Percentiles rank a stretch among this genome's conserved stretches.
These are phyloP conservation scores for Mediolabrus comicus DNA, from an alignment of 108 stramenopile species.

Conservation along the genomic window DNA sequence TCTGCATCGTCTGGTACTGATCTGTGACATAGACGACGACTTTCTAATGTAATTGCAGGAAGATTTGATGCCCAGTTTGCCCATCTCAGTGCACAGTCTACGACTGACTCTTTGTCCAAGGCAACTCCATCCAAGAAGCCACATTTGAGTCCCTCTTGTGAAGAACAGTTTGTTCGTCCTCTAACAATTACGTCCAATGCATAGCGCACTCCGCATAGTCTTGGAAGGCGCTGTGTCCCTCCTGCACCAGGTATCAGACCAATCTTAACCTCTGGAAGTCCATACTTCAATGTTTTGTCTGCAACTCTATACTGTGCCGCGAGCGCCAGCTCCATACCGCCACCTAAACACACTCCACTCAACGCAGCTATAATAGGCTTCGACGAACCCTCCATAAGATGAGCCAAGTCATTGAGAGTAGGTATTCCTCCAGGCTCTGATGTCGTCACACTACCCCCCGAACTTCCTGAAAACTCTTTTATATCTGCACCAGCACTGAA, in stretches of 20 bases:
- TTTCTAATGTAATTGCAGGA: conserved; percentile 41
- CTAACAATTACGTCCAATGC: conserved; percentile 87
- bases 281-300: conserved; percentile 58
- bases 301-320: conserved; percentile 91
- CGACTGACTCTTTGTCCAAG: conserved; percentile 22
- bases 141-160: conserved; percentile 49
- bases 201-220: conserved; percentile 72
- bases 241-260: conserved; percentile 97
- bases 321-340: conserved; percentile 94
- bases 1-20: conserved; percentile 42
- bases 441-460: conserved; percentile 13
- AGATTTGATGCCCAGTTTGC: conserved; percentile 54
- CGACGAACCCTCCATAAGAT: conserved; percentile 62
- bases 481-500: conserved; percentile 99
- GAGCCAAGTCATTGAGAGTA: conserved; percentile 63
- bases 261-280: conserved; percentile 93
- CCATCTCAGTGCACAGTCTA: conserved; percentile 58
- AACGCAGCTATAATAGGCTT: conserved; percentile 97
- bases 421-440: conserved; percentile 28
- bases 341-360: conserved; percentile 88
- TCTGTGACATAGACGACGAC: conserved; percentile 49
- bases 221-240: conserved; percentile 95
- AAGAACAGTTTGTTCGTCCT: conserved; percentile 61
- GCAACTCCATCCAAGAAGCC: conserved; percentile 66
- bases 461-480: conserved; percentile 76